Evolutionary conservation across 2,329 filamentous ascomycete species (phyloP).

Genomic region (Westerdykella sp.): DNA sequence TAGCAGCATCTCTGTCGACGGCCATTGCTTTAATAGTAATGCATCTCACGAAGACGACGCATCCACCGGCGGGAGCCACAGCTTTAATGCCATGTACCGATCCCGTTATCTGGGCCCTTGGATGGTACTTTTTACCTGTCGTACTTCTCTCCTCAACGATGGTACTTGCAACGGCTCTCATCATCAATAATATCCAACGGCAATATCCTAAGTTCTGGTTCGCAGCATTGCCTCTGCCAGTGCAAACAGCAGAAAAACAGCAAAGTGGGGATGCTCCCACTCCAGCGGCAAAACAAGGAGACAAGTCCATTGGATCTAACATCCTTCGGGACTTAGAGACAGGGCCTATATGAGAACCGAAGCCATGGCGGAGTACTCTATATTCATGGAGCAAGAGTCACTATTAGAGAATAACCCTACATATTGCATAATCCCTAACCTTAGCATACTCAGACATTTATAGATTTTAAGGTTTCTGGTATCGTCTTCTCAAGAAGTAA

Average conservation of each 20-base stretch:
- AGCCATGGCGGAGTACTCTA: no score
- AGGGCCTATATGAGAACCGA: not conserved
- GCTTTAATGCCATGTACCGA: conserved; percentile 41
- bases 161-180: conserved; percentile 36
- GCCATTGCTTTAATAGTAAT: conserved; percentile 42
- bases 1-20: conserved; percentile 39
- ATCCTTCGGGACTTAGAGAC: not conserved
- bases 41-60: conserved; percentile 43
- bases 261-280: not conserved
- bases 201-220: conserved; percentile 5
- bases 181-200: conserved; percentile 42
- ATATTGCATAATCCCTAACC: no score
- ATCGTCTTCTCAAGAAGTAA: no score
- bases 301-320: not conserved
- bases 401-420: no score
- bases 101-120: conserved; percentile 33
- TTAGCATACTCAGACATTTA: no score
- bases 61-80: conserved; percentile 45
- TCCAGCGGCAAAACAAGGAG: not conserved
- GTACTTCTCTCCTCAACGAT: conserved; percentile 38
- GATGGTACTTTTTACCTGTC: conserved; percentile 41
- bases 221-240: not conserved
- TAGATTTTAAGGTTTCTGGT: no score
- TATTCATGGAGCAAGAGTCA: no score
- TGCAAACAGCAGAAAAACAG: not conserved